These are phyloP conservation scores for Xerocomellus intermedius DNA, from an alignment of 768 basidiomycete species.

Conservation along the genomic window DNA sequence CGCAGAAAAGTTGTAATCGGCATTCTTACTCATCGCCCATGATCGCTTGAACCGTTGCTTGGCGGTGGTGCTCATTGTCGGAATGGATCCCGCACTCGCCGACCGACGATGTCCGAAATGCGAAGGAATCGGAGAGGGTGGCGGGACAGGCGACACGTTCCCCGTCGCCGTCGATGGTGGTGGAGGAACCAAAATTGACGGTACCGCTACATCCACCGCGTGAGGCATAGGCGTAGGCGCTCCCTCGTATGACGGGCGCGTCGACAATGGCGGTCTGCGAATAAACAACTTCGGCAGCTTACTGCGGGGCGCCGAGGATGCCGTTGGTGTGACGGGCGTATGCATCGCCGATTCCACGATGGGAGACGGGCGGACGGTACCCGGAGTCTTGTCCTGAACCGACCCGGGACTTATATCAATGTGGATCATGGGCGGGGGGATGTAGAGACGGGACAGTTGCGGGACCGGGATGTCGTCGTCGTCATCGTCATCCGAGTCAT, in stretches of 20 bases:
- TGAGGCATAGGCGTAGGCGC: slow-evolving; percentile 2
- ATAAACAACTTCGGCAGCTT: slow-evolving; percentile 37
- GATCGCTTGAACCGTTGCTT: slow-evolving; percentile 42
- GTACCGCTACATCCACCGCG: neutral
- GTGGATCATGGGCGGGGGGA: slow-evolving; percentile 20
- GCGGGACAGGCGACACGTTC: slow-evolving; percentile 9
- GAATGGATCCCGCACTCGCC: slow-evolving; percentile 30
- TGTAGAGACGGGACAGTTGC: slow-evolving; percentile 23
- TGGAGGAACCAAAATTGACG: slow-evolving; percentile 16
- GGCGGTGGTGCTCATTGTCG: slow-evolving; percentile 15
- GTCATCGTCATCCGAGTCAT: slow-evolving; percentile 23
- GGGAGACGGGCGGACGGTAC: slow-evolving; percentile 25
- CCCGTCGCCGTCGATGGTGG: slow-evolving; percentile 10
- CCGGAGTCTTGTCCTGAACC: slow-evolving; percentile 16
- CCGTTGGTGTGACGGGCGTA: slow-evolving; percentile 30
- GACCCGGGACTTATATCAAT: slow-evolving; percentile 17
- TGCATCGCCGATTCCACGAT: slow-evolving; percentile 18
- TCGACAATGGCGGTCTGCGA: slow-evolving; percentile 32
- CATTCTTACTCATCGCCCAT: slow-evolving; percentile 37
- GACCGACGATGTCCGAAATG: slow-evolving; percentile 32
- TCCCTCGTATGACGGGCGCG: slow-evolving; percentile 31
- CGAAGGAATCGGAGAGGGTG: slow-evolving; percentile 24
- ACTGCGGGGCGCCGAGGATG: slow-evolving; percentile 20
- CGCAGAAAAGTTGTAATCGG: slow-evolving; percentile 59
- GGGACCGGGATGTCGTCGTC: slow-evolving; percentile 34